Base-by-base conservation (phyloP, 257 asterid species). In the Datura wrightii region DNA sequence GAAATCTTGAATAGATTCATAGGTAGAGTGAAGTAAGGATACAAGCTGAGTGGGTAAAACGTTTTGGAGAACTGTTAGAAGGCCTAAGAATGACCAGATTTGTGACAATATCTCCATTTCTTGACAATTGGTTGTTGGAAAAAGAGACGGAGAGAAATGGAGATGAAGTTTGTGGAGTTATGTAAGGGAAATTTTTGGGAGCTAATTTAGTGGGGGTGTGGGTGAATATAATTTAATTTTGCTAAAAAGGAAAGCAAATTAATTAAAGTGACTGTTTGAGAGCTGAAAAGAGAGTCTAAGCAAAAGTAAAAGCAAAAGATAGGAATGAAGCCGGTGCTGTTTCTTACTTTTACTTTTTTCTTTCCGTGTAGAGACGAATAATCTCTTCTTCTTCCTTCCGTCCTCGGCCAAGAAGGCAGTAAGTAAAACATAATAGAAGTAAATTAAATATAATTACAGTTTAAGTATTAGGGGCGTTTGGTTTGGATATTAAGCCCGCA, bases 71-170 rank as follows among this genome's bases (percentile, higher is more conserved):
- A 92, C 88, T 0, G 91, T 85, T 34, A 90, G 87, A 3, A 92
- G 89, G 31, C 95, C 92, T 56, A 92, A 82, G 5, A 92, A 82
- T 58, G 93, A 92, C 93, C 92, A 92, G 79, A 91, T 60, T 87
- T 88, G 92, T 9, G 93, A 91, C 53, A 90, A 66, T 70, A 91
- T 88, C 69, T 88, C 93, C 93, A 91, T 91, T 44, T 71, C 56
- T 39, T 54, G 36, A 48, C n/a, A 52, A 74, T 6, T 31, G 4
- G 39, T 34, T 44, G 31, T 53, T 60, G 36, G 78, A 55, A 82
- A 71, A 84, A 79, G 83, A 84, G 80, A 84, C 5, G 14, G 9
- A 50, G 62, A 70, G 82, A 81, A 58, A 70, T 69, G 19, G 56
- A 10, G 46, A 31, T 36, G 55, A 42, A 59, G 83, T 5, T 16